Percentiles rank a stretch among this genome's conserved stretches.
phyloP scores from a whole-genome alignment of 2,329 filamentous ascomycete genomes.

The Monosporascus sp. region DNA sequence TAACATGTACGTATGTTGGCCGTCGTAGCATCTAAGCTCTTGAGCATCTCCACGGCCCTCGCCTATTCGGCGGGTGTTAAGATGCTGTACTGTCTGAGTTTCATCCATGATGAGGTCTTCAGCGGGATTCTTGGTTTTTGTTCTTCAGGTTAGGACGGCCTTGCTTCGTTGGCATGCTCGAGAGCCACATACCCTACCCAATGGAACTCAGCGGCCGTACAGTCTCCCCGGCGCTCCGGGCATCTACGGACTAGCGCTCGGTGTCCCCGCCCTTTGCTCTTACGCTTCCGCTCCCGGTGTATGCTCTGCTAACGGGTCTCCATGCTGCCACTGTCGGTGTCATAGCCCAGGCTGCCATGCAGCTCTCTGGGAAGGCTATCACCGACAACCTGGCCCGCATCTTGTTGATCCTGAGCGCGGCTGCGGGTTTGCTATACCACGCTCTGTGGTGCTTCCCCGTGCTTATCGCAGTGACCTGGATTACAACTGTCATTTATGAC shows the following conservation, averaged over 20 bases:
- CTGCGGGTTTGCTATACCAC: constrained; percentile 64
- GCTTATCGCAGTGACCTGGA: constrained; percentile 52
- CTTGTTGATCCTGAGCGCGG: constrained; percentile 46
- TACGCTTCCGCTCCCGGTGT: constrained; percentile 54
- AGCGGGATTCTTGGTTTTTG: constrained; percentile 52
- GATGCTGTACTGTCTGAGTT: constrained; percentile 62
- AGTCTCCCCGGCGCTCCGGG: too few relatives aligned
- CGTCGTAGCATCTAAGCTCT: constrained; percentile 57
- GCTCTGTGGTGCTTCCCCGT: constrained; percentile 71
- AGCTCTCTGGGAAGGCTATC: too few relatives aligned
- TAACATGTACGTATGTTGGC: too few relatives aligned
- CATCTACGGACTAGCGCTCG: constrained; percentile 35
- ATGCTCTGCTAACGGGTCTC: constrained; percentile 64
- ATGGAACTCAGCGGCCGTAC: too few relatives aligned
- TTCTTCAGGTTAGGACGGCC: constrained; percentile 52
- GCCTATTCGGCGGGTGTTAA: constrained; percentile 66
- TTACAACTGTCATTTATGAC: constrained; percentile 51
- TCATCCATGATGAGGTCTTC: constrained; percentile 55
- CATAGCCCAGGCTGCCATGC: too few relatives aligned
- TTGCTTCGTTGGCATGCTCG: neutral
- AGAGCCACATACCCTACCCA: too few relatives aligned
- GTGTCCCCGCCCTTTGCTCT: constrained; percentile 54
- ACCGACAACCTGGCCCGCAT: too few relatives aligned
- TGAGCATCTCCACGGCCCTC: constrained; percentile 62
- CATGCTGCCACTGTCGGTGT: constrained; percentile 69